phyloP scores from a whole-genome alignment of 164 flowering plant species.

The Macadamia integrifolia region DNA sequence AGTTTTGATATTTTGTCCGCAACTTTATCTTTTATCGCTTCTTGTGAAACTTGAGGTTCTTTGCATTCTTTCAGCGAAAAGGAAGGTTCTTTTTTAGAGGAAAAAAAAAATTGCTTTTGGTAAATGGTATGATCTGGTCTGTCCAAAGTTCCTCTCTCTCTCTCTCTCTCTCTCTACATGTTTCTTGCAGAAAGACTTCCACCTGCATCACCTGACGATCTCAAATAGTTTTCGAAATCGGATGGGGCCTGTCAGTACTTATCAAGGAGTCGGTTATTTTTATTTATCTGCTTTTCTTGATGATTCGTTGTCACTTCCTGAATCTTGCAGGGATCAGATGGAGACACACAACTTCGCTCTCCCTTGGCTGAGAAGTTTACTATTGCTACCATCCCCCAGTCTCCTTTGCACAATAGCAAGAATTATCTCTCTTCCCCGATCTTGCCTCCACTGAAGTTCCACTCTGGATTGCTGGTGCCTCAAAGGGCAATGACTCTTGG shows the following conservation, averaged over 20 bases:
- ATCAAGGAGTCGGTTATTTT: background rate
- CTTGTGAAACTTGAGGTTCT: background rate
- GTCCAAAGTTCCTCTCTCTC: too few relatives aligned
- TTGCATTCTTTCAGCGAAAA: background rate
- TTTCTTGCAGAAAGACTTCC: background rate
- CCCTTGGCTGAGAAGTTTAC: constrained; percentile 39
- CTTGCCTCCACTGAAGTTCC: constrained; percentile 65
- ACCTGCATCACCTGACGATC: background rate
- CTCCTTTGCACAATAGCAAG: constrained; percentile 29
- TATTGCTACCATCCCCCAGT: constrained; percentile 26
- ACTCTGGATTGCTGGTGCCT: constrained; percentile 45
- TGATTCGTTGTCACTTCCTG: background rate
- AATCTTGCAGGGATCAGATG: constrained; percentile 42
- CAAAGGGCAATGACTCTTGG: constrained; percentile 22
- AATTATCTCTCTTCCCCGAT: constrained; percentile 27
- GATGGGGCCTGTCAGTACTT: background rate
- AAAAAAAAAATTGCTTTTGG: background rate
- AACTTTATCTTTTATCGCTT: background rate
- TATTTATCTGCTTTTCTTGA: background rate
- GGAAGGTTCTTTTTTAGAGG: background rate
- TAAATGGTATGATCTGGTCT: background rate
- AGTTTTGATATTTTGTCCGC: background rate
- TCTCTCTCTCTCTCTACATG: background rate
- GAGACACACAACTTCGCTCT: constrained; percentile 29
- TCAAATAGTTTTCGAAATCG: background rate